Base-by-base conservation (phyloP, 2,329 filamentous ascomycete genomes). In the Fusarium subglutinans region DNA sequence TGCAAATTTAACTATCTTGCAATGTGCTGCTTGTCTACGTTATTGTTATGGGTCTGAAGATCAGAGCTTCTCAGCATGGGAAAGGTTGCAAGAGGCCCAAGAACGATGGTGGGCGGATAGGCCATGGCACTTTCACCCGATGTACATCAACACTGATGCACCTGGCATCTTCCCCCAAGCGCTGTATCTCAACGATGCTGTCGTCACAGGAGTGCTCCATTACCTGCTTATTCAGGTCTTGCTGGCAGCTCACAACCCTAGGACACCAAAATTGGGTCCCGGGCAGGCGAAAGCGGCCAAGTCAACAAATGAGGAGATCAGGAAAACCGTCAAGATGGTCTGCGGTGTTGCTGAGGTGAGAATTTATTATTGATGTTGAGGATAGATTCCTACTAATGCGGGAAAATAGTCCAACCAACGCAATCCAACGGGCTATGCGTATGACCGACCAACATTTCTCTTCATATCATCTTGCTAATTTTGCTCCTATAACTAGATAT, bases 41-140 rank as follows among this genome's bases (percentile, higher is more conserved):
- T 78, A 79, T 44, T 80, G 79, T 48, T 80, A 80, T 12, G 78
- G 79, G 3, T 67, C 63, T 1, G 77, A 80, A 22, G 77, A 79
- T 37, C 72, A 78, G 26, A 79, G 77, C 28, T 67, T 73, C 7
- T 61, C 30, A 3, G 72, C 70, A 3, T 80, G 75, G 68, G 71
- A 78, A 22, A 66, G 60, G 6, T 30, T 80, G 24, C 62, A 72
- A 38, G 72, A 72, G 22, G 73, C 75, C 3, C 78, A 79, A 58
- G 76, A 79, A 4, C 69, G 62, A 20, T 80, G 77, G 79, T 80
- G 77, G 79, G 68, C 64, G 5, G 76, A 78, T 28, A 76, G 77
- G 24, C 79, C 79, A 2, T 80, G 78, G 78, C 72, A 69, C 50
- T 80, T 79, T 47, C 64, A 78, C 18, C 72, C 78, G 9, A 78